Base-by-base conservation (phyloP, 768 basidiomycete genomes). In the Coprinopsis marcescibilis region DNA sequence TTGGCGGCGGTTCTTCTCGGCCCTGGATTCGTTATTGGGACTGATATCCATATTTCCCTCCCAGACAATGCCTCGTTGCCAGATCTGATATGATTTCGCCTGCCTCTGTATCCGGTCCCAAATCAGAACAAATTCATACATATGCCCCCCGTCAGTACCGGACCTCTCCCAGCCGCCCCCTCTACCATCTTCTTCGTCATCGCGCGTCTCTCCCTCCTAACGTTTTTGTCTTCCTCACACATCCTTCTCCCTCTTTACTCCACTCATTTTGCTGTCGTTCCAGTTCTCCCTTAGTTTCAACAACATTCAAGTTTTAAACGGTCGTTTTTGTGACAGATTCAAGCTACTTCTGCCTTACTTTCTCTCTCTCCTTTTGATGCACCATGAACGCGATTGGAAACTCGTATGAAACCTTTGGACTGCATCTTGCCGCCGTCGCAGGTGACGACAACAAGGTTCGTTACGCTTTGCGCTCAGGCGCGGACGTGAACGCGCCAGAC, bases 401-500 rank as follows among this genome's bases (percentile, higher is more conserved):
- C 44, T 62, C 61, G 40, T 58, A 65, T 52, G 65, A 68, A 43
- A 66, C 68, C 51, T 62, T 59, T 55, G 68, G 62, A 30, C 65
- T 82, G 43, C 78, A 82, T 52, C 64, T 63, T 39, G 81, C 78
- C 27, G 81, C 81, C 36, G 70, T 76, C 19, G 65, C 63, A 37
- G 86, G 81, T 39, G 74, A 80, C 56, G 69, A 76, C 35, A 62
- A 70, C 24, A 78, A 71, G 35, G 71, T 85, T 14, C 68, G 63
- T 17, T 69, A 65, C 42, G 76, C 80, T 34, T 67, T 89, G 46
- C 65, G 67, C 6, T 62, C 69, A 30, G 84, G 81, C 33, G 83
- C 83, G 6, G 81, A 86, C 60, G 71, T 87, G 43, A 87, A 89
- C 57, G 73, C 76, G 33, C 66, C 77, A 38, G 84, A 86, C 62